Evolutionary conservation across 805 yeast species (phyloP), one percentile per base, ranked within the genome.

Genomic region (Candida insectorum): DNA sequence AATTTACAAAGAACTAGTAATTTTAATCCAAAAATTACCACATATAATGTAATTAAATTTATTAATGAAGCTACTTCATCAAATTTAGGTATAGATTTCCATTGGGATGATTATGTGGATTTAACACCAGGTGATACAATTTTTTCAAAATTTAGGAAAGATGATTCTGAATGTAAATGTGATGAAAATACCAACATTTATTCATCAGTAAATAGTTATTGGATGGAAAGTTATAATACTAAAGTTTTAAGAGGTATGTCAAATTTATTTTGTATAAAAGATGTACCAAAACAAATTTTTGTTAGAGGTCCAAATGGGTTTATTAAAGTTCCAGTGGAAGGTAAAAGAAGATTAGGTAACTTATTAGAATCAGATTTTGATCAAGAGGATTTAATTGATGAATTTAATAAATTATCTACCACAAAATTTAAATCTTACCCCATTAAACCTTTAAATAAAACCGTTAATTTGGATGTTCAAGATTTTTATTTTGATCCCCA

Each of bases 71-170:
- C 8, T 20, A 20, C 8, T 11, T 20, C 8, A 8, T 26, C 8
- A 8, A 11, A 20, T 20, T 45, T 44, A 13, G 62, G 61, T 13
- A 43, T 60, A n/a, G 37, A 36, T 37, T 62, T 62, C 45, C 69
- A 62, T 43, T 62, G 69, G 69, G 69, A 62, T 37, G 65, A 62
- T 40, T 62, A 65, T 62, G 48, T 58, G 15, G 68, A 60, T 34
- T 36, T 55, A 21, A 36, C 40, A 11, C 53, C 58, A 5, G 65
- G 48, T 0, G 37, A 54, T 30, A 10, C 36, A 9, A 24, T 53
- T 4, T 36, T 62, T 12, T 39, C 41, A 14, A 22, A 33, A 9
- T 48, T 41, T 20, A 41, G 58, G 17, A 24, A 28, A 6, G 18
- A 29, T 3, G 33, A 29, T 24, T 43, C 54, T 14, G 44, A 41